These are phyloP conservation scores for Globisporangium paddicum DNA, from an alignment of 352 stramenopile species.

Conservation along the genomic window DNA sequence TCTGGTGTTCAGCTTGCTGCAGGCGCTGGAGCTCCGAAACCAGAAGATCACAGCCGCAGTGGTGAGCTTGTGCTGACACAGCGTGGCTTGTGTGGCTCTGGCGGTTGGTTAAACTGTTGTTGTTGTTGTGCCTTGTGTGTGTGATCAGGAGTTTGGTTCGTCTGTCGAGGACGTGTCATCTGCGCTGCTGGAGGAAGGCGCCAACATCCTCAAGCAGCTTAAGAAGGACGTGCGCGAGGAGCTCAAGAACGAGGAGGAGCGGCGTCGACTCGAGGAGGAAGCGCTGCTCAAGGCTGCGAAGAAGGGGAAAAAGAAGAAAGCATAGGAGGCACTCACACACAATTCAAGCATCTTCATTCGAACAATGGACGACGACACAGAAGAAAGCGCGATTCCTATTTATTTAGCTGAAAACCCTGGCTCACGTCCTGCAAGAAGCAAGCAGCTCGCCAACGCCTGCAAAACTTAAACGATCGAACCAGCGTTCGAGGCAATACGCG, in stretches of 20 bases:
- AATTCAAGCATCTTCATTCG: no score
- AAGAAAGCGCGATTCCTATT: slow-evolving; percentile 28
- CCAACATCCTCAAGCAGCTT: slow-evolving; percentile 58
- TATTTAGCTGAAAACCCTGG: slow-evolving; percentile 3
- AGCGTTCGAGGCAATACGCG: slow-evolving; percentile 99
- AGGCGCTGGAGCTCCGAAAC: slow-evolving; percentile 60
- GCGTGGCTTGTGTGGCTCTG: not conserved
- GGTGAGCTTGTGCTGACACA: slow-evolving; percentile 9
- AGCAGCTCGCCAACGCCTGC: not conserved
- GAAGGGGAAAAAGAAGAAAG: slow-evolving; percentile 80
- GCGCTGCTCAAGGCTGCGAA: slow-evolving; percentile 69
- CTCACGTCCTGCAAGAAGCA: not conserved
- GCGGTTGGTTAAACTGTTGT: not conserved
- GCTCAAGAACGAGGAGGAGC: slow-evolving; percentile 69
- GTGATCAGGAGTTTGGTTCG: slow-evolving; percentile 29
- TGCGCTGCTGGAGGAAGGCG: slow-evolving; percentile 53
- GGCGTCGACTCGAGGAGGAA: slow-evolving; percentile 64
- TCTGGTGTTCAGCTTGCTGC: slow-evolving; percentile 44
- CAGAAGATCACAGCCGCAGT: slow-evolving; percentile 48
- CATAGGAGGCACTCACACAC: slow-evolving; percentile 17
- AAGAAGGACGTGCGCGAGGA: slow-evolving; percentile 84
- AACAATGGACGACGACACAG: slow-evolving; percentile 10
- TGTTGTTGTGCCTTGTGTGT: not conserved
- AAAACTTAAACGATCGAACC: slow-evolving; percentile 98
- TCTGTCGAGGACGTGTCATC: slow-evolving; percentile 47